Conservation (phyloP, 352 stramenopile species). For the Globisporangium radiosum region DNA sequence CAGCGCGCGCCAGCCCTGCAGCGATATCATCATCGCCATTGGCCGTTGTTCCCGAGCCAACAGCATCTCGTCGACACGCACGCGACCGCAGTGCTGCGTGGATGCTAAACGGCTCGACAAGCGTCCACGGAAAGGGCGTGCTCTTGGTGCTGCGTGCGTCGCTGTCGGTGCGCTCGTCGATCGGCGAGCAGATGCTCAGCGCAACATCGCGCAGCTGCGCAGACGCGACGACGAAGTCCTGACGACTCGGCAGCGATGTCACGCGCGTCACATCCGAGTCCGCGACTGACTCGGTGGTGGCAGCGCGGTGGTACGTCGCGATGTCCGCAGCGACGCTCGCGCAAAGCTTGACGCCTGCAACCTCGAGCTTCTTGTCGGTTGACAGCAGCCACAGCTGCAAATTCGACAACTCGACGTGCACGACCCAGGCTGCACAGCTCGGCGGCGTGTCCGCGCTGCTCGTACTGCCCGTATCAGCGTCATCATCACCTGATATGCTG, state of each 20-base stretch:
- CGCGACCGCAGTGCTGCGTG: constrained; percentile 14
- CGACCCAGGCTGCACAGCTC: constrained; percentile 20
- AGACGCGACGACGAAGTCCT: constrained; percentile 18
- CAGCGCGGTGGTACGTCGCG: neutral
- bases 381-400: constrained; percentile 66
- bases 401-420: constrained; percentile 37
- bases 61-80: neutral
- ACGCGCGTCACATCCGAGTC: neutral
- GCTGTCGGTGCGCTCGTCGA: constrained; percentile 5
- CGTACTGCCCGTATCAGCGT: neutral
- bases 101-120: constrained; percentile 47
- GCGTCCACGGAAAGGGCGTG: constrained; percentile 26
- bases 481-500: neutral
- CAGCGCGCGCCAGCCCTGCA: neutral
- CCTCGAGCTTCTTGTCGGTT: constrained; percentile 49
- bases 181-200: constrained; percentile 26
- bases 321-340: constrained; percentile 13
- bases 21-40: neutral
- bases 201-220: constrained; percentile 27
- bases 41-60: neutral
- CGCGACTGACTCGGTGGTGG: neutral
- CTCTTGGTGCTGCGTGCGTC: constrained; percentile 6
- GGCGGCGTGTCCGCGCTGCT: neutral
- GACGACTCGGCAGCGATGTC: neutral
- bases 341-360: constrained; percentile 46